These are phyloP conservation scores for Yamadazyma olivae DNA, from an alignment of 805 yeast genomes.

Conservation along the genomic window DNA sequence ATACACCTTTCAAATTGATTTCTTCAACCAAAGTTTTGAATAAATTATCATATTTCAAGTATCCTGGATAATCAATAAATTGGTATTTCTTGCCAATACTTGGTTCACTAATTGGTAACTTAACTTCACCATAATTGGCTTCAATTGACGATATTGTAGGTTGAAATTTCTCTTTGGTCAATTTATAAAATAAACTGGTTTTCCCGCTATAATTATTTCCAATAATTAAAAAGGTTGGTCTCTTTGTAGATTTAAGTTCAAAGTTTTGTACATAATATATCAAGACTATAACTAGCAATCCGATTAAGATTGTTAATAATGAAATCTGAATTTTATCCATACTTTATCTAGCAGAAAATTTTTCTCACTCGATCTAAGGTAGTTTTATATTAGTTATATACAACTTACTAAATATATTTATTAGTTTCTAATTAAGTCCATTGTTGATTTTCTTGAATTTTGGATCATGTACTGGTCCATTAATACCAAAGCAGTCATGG, in stretches of 20 bases:
- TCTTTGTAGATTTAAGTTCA: constrained; percentile 14
- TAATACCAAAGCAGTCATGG: constrained; percentile 94
- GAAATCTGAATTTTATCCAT: constrained; percentile 29
- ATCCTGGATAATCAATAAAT: constrained; percentile 88
- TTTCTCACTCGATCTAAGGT: not conserved
- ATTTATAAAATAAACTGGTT: constrained; percentile 49
- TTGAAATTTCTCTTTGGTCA: constrained; percentile 13
- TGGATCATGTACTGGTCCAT: constrained; percentile 86
- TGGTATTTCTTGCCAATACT: constrained; percentile 38
- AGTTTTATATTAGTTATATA: no score
- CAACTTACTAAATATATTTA: no score
- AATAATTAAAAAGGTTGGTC: constrained; percentile 58
- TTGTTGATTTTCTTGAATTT: constrained; percentile 63
- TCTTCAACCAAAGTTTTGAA: constrained; percentile 48
- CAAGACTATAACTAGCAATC: constrained; percentile 21
- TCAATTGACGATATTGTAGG: constrained; percentile 39
- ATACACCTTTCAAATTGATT: constrained; percentile 56
- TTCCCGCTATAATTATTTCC: constrained; percentile 71
- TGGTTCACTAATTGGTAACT: constrained; percentile 34
- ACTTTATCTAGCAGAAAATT: not conserved
- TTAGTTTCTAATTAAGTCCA: constrained; percentile 5
- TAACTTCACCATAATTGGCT: constrained; percentile 25
- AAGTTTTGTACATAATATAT: constrained; percentile 23
- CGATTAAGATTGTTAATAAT: constrained; percentile 23
- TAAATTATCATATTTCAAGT: constrained; percentile 63